Percentiles rank a stretch among this genome's conserved stretches.
These are phyloP conservation scores for Ganoderma lucidum DNA, from an alignment of 1,284 basidiomycete species.

Conservation along the genomic window DNA sequence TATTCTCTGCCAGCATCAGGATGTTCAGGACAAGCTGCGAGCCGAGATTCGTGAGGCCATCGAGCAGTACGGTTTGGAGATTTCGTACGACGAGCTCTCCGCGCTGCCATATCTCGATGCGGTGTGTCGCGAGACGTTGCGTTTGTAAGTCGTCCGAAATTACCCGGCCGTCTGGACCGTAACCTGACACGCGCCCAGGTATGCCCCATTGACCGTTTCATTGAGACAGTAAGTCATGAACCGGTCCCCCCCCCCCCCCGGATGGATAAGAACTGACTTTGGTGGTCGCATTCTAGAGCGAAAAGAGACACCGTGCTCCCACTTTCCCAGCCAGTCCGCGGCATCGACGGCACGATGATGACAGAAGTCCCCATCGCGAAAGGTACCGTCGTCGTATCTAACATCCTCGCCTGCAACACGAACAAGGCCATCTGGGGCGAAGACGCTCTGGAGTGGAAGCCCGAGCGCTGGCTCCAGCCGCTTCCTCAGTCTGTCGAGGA, in stretches of 20 bases:
- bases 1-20: constrained; percentile 18
- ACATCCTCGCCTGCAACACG: constrained; percentile 55
- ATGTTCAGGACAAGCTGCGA: constrained; percentile 23
- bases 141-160: constrained; percentile 11
- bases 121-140: constrained; percentile 31
- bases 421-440: constrained; percentile 61
- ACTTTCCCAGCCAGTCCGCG: constrained; percentile 33
- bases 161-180: not conserved
- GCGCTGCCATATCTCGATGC: constrained; percentile 28
- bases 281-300: constrained; percentile 9
- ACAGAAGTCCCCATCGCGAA: constrained; percentile 49
- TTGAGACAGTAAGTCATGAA: not conserved
- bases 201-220: not conserved
- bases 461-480: constrained; percentile 41
- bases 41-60: constrained; percentile 15
- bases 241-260: no score
- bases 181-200: not conserved
- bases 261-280: not conserved
- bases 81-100: constrained; percentile 25
- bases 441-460: constrained; percentile 60
- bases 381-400: constrained; percentile 51
- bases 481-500: constrained; percentile 31
- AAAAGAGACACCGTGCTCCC: constrained; percentile 33
- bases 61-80: constrained; percentile 7
- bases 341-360: constrained; percentile 40